Base-by-base conservation (phyloP, 139 green algal species). In the Chlamydomonas asymmetrica region DNA sequence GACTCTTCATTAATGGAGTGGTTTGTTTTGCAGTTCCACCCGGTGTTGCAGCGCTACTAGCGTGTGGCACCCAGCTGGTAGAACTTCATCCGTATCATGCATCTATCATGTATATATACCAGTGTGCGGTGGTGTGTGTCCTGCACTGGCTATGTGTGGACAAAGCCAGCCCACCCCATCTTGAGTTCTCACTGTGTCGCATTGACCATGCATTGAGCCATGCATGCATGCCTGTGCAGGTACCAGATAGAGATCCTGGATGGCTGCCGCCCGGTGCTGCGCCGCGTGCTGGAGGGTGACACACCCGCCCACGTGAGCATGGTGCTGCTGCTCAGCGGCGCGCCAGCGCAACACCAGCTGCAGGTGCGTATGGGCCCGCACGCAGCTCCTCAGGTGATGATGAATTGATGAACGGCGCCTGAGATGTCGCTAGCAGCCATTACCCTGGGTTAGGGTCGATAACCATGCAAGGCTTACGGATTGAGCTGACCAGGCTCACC, bases 271-370 rank as follows among this genome's bases (percentile, higher is more conserved):
- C 82, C 89, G 2, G 64, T 88, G 49, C 73, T 94, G 32, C 88
- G 87, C 60, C 56, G 57, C 5, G 67, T 94, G 5, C 56, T 93
- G 59, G 81, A 93, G 72, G 83, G 89, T 29, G 89, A 94, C 78
- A 68, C 83, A 37, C 61, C 80, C 1, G 43, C 89, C 0, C n/a
- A 23, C 4, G 49, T 70, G 0, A 50, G 75, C 27, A 84, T 90
- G 74, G 87, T 94, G 52, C 81, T 93, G 41, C 43, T 73, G 34
- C 75, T 94, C 45, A 71, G 54, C 66, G 38, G 52, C n/a, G 29
- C 31, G 27, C 54, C 40, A 23, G 8, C 2, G 59, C 41, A 69
- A 4, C 10, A 10, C 62, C 27, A 45, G 62, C 62, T 25, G 62
- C 62, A 43, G 43, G 49, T 60, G 40, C 22, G 50, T 49, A 52